Base-by-base conservation (phyloP, 257 asterid genomes). In the Rubia yunnanensis region DNA sequence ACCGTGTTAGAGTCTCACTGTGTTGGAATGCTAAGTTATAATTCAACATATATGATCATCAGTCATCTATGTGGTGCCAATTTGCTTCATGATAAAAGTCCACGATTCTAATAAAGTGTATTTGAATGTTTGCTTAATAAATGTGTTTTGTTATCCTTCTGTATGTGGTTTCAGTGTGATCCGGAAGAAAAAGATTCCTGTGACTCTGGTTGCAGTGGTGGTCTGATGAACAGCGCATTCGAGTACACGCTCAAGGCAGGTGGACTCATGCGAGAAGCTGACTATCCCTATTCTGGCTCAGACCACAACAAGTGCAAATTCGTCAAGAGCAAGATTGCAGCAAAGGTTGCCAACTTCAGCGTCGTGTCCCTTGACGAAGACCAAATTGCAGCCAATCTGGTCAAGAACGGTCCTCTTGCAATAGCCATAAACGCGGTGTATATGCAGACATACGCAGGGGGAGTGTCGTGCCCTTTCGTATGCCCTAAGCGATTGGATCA, bases 301-400 rank as follows among this genome's bases (percentile, higher is more conserved):
- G 97, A 89, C 59, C 74, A 66, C 34, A 87, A 82, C 59, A 69
- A 85, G 59, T 91, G 97, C 89, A 83, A 83, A 49, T 88, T 88
- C 63, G 91, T 88, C 76, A 83, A 90, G 81, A 77, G 66, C 78
- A 88, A 86, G 79, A 57, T 88, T 65, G 97, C 79, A 3, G 92
- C 97, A 0, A 81, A 83, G 77, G 97, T 91, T 63, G 80, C 96
- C 28, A 91, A 91, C 85, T 89, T 89, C 74, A 87, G 97, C n/a
- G 92, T 85, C 17, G 94, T 89, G 32, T 82, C 97, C 71, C 84
- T 83, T 28, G 91, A 91, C 26, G 97, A 91, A 72, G 91, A 86
- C 8, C 97, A 91, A 79, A 88, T 88, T 65, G 95, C 96, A 58
- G 97, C 97, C 30, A 91, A 91, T 73, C 91, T 91, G 56, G 96